Base-by-base conservation (phyloP, 345 rosid genomes). In the Brassica rapa region DNA sequence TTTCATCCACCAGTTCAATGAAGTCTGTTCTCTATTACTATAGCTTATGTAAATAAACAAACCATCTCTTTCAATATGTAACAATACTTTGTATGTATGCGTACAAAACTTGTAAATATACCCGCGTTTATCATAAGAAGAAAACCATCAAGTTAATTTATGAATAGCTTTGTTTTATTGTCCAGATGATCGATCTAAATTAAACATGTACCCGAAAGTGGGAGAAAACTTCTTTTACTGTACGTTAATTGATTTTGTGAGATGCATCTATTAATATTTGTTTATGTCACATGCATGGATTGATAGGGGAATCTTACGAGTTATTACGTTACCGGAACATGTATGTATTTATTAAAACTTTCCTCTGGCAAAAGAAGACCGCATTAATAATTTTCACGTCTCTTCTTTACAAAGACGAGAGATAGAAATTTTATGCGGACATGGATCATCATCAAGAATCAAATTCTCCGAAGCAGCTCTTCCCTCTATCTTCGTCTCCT, bases 391-490 rank as follows among this genome's bases (percentile, higher is more conserved):
- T 72, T 66, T 72, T 72, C 25, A 79, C 74, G 70, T 61, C 59
- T 79, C 59, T 39, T 71, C 39, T 64, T 25, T 39, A 75, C 1
- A 61, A 33, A 35, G 6, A 51, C 2, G 21, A 21, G 35, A 41
- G 29, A 57, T 27, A 66, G 57, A 15, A 2, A 51, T 62, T 35
- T 68, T 55, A 61, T 7, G 29, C 19, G 51, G 27, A 16, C 70
- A 79, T 79, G 82, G 79, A 80, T 74, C 51, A 80, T 61, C 74
- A 68, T 51, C 72, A 70, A 70, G 43, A 64, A 73, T 51, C 71
- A 8, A 80, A 62, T 62, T 70, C 61, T 33, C 33, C 49, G 27
- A 73, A 79, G 39, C 65, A 73, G 3, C 15, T 74, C 57, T 41
- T 55, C 79, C 70, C 82, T 68, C 27, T 25, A 53, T 68, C 79